Base-by-base conservation (phyloP, 2,329 filamentous ascomycete genomes). In the Alternaria sp. region DNA sequence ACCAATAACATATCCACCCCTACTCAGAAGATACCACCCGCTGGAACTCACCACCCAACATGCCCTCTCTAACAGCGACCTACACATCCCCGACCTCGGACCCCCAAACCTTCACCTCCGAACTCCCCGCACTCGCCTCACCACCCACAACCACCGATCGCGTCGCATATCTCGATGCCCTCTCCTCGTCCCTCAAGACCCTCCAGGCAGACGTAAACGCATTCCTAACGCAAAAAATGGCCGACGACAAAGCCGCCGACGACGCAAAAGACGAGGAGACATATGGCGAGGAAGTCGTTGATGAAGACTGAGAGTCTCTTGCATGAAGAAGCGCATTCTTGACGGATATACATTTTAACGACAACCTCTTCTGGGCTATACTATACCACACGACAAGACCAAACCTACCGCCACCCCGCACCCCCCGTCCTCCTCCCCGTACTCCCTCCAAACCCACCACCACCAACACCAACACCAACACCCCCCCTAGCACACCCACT, bases 221-320 rank as follows among this genome's bases (percentile, higher is more conserved):
- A 66, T 89, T 92, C 76, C 84, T 95, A 63, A 94, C 92, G 6
- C 77, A 83, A 56, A 88, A 89, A 61, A 94, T 94, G 92, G 90
- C 90, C 41, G 85, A 91, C 65, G 91, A 94, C 75, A 91, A 90
- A 75, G 74, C 62, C 53, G 74, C 62, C 23, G 78, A 81, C 54
- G 78, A 80, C 59, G 76, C 79, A 58, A 79, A 77, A 58, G 80
- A 82, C 30, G 92, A 93, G 75, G 88, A 92, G 72, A 91, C 94
- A 75, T 97, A 97, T 76, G 94, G 93, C 51, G 94, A 97, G 79
- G 93, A 97, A 78, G 87, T 89, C 23, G 83, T 87, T 12, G 89
- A 90, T 54, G 90, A 92, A 45, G 90, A 92, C 15, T 72, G 70
- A 73, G 26, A 6, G 4, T 18, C 9, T 10, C n/a, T 18, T 41